Percentiles rank a stretch among this genome's conserved stretches.
These are phyloP conservation scores for Sugiyamaella castrensis DNA, from an alignment of 1,139 yeast species.

Conservation along the genomic window DNA sequence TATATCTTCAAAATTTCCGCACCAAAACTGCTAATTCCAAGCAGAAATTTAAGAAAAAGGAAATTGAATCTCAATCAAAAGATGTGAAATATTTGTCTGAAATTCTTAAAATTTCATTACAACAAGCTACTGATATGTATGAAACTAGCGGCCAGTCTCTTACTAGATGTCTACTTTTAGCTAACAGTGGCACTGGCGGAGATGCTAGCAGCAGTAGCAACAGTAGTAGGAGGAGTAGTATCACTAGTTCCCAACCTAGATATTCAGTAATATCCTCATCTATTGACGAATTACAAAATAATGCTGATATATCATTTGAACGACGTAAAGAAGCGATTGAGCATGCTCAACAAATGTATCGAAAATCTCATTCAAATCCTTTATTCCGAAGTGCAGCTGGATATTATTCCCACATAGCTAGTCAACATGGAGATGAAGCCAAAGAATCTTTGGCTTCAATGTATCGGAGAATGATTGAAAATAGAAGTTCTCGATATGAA, in stretches of 20 bases:
- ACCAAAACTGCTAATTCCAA: neutral
- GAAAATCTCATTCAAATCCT: conserved; percentile 28
- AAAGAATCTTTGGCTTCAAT: conserved; percentile 18
- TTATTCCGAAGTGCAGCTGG: conserved; percentile 31
- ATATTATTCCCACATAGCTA: conserved; percentile 27
- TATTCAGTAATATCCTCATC: neutral
- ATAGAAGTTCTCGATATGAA: conserved; percentile 19
- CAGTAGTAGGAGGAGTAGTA: too few relatives aligned
- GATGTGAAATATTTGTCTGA: conserved; percentile 1
- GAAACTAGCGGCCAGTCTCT: conserved; percentile 13
- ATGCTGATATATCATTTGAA: conserved; percentile 1
- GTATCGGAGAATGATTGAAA: conserved; percentile 18
- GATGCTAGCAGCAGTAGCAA: too few relatives aligned
- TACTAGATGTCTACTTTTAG: conserved; percentile 8
- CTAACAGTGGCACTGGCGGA: neutral
- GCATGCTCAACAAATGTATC: conserved; percentile 21
- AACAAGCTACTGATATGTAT: conserved; percentile 10
- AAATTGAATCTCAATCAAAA: conserved; percentile 1
- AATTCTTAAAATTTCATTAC: conserved; percentile 8
- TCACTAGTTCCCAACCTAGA: too few relatives aligned
- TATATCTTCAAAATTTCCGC: conserved; percentile 1
- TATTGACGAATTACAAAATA: neutral
- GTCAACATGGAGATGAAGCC: conserved; percentile 18
- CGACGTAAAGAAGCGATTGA: conserved; percentile 5
- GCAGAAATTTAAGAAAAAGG: conserved; percentile 2